Evolutionary conservation across 352 stramenopile genomes (phyloP).

Genomic region (Phytophthora lateralis): DNA sequence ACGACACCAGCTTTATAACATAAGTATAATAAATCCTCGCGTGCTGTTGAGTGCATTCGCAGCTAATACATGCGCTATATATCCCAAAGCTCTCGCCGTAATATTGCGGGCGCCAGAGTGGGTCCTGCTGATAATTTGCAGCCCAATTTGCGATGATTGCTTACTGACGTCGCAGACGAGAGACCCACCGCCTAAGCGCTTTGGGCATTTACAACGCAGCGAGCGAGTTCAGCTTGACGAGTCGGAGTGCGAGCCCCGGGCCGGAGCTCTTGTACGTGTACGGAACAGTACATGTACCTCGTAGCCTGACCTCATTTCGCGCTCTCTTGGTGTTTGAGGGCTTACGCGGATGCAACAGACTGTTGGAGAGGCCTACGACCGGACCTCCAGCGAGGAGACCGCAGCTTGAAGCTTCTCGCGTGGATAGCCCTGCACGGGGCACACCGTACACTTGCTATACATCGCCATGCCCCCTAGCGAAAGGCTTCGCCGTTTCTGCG

Average conservation of each 20-base stretch:
- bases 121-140: constrained; percentile 1
- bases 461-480: constrained; percentile 16
- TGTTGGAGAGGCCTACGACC: constrained; percentile 5
- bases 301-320: not conserved
- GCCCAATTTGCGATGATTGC: constrained; percentile 27
- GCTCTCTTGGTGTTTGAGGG: constrained; percentile 18
- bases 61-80: too few relatives aligned
- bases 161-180: constrained; percentile 5
- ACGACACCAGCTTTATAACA: too few relatives aligned
- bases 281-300: not conserved
- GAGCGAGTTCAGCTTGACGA: not conserved
- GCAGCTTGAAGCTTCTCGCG: constrained; percentile 13
- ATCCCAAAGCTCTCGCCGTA: too few relatives aligned
- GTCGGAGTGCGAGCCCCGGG: too few relatives aligned
- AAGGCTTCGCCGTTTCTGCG: constrained; percentile 3
- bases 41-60: too few relatives aligned
- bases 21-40: too few relatives aligned
- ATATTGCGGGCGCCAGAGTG: not conserved
- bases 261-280: not conserved
- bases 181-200: not conserved
- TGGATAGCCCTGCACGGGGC: constrained; percentile 23
- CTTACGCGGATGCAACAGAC: constrained; percentile 14
- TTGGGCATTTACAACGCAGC: constrained; percentile 15
- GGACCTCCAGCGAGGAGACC: not conserved
- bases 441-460: constrained; percentile 13